Percentiles rank a stretch among this genome's conserved stretches.
These are phyloP conservation scores for Termitomyces heimii DNA, from an alignment of 768 basidiomycete species.

Conservation along the genomic window DNA sequence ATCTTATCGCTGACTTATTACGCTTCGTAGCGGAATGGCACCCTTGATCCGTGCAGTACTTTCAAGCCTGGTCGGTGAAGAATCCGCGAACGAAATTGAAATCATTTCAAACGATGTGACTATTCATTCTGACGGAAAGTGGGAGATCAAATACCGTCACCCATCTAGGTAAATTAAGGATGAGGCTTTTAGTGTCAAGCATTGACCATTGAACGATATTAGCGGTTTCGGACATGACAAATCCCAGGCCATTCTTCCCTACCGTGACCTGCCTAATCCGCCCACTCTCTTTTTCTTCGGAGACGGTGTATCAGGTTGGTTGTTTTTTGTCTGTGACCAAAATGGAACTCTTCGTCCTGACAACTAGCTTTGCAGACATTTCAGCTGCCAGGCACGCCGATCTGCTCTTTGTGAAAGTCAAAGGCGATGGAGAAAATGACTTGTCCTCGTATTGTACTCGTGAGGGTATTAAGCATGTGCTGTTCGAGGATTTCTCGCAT, in stretches of 20 bases:
- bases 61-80: constrained; percentile 70
- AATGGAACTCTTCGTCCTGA: neutral
- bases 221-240: constrained; percentile 96
- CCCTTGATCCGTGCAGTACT: constrained; percentile 90
- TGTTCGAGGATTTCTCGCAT: constrained; percentile 67
- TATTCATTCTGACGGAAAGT: constrained; percentile 56
- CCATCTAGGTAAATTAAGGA: constrained; percentile 58
- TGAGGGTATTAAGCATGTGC: constrained; percentile 72
- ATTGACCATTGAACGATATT: neutral
- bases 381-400: constrained; percentile 92
- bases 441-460: constrained; percentile 76
- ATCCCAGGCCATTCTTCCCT: constrained; percentile 89
- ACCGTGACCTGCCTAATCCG: constrained; percentile 59
- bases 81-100: constrained; percentile 69
- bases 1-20: constrained; percentile 1
- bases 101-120: constrained; percentile 92
- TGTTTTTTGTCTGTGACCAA: neutral
- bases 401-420: constrained; percentile 89
- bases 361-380: constrained; percentile 49
- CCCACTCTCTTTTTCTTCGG: constrained; percentile 96
- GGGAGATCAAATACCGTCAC: constrained; percentile 85
- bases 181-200: neutral
- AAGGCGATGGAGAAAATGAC: constrained; percentile 76
- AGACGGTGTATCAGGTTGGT: constrained; percentile 84
- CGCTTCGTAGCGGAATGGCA: constrained; percentile 71